Conservation (phyloP, 352 stramenopile genomes). For the Pythium sukuiense region DNA sequence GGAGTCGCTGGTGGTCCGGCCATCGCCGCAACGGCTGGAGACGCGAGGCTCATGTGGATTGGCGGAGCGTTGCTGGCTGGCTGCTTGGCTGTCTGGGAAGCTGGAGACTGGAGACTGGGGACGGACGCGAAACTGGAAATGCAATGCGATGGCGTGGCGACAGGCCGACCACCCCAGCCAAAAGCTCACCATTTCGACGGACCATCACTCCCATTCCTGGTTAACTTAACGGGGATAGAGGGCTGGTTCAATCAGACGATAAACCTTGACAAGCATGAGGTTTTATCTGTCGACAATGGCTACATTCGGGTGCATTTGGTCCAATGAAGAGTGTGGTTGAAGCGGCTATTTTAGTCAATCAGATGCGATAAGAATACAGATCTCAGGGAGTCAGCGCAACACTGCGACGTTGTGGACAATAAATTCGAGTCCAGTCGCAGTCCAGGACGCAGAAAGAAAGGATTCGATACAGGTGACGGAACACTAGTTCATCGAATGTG, state of each 20-base stretch:
- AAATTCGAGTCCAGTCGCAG: neutral
- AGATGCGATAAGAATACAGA: neutral
- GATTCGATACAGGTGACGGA: neutral
- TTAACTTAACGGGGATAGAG: neutral
- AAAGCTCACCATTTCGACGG: neutral
- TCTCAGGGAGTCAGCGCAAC: neutral
- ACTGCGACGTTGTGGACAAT: neutral
- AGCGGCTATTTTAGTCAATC: slow-evolving; percentile 11
- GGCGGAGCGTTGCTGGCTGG: neutral
- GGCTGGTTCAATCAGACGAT: slow-evolving; percentile 4
- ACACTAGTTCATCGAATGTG: neutral
- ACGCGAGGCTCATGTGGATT: neutral
- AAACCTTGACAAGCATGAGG: slow-evolving; percentile 5
- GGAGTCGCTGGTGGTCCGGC: neutral
- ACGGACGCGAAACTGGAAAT: slow-evolving; percentile 8
- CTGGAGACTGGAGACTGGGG: slow-evolving; percentile 3
- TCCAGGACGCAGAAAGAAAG: neutral
- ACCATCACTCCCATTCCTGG: slow-evolving; percentile 24
- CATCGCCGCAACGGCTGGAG: neutral
- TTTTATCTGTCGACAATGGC: slow-evolving; percentile 15
- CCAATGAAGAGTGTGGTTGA: neutral
- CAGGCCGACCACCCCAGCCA: neutral
- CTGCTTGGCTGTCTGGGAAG: neutral
- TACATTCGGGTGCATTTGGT: slow-evolving; percentile 10
- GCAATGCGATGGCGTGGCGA: neutral